A percentile compares a stretch with the other conserved stretches of the same genome.
These are phyloP conservation scores for Colletotrichum musicola DNA, from an alignment of 2,329 filamentous ascomycete genomes.

Conservation along the genomic window DNA sequence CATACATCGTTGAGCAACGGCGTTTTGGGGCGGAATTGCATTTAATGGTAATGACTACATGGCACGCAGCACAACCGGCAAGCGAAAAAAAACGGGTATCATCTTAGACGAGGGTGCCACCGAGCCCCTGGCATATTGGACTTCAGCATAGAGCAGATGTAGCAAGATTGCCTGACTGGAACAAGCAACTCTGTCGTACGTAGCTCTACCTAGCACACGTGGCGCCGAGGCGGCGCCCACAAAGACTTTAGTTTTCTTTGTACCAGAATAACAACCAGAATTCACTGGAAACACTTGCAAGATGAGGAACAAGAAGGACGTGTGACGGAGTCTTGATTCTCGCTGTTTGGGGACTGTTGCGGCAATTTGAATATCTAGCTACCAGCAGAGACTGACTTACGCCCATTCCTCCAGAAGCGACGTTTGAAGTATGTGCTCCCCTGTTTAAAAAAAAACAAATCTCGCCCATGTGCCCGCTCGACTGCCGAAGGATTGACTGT, in stretches of 20 bases:
- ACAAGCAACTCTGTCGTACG: slow-evolving; percentile 14
- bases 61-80: slow-evolving; percentile 32
- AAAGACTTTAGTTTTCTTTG: slow-evolving; percentile 24
- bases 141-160: slow-evolving; percentile 21
- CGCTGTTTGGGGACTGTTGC: too few species aligned
- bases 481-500: not conserved
- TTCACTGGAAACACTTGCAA: too few species aligned
- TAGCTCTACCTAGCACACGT: slow-evolving; percentile 18
- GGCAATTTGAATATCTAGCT: too few species aligned
- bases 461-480: not conserved
- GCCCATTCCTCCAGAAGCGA: too few species aligned
- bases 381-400: too few species aligned
- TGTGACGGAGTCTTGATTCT: too few species aligned
- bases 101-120: slow-evolving; percentile 21
- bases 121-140: slow-evolving; percentile 22
- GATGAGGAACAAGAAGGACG: too few species aligned
- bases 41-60: slow-evolving; percentile 42
- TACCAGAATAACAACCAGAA: not conserved
- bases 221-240: slow-evolving; percentile 8
- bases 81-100: slow-evolving; percentile 23
- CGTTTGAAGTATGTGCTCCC: too few species aligned
- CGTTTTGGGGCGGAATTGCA: slow-evolving; percentile 35
- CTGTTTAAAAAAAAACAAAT: not conserved
- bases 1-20: slow-evolving; percentile 36
- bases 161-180: slow-evolving; percentile 17